phyloP scores from a whole-genome alignment of 345 rosid species.

The Rhodamnia rubescens region DNA sequence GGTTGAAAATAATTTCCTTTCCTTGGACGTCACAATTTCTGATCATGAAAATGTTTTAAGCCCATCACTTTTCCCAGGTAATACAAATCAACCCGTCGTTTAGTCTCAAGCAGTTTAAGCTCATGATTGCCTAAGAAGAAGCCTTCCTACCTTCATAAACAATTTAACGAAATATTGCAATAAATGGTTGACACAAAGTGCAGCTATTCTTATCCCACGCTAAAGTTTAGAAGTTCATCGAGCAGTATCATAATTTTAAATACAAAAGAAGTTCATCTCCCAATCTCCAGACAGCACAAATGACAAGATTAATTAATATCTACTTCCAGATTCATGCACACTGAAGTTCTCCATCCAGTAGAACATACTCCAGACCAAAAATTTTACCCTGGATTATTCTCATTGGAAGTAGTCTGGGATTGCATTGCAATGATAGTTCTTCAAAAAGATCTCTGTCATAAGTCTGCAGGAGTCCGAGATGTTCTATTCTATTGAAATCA shows the following conservation, averaged over 20 bases:
- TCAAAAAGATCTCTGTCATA: neutral
- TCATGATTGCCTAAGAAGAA: neutral
- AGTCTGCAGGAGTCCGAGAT: neutral
- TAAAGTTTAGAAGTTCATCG: neutral
- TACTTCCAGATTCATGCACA: neutral
- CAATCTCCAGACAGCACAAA: neutral
- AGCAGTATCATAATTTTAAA: neutral
- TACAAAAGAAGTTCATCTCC: neutral
- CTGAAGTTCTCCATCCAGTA: neutral
- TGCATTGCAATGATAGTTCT: neutral
- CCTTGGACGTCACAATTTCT: neutral
- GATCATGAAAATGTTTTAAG: neutral
- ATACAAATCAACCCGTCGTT: neutral
- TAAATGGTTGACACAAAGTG: neutral
- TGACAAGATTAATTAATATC: neutral
- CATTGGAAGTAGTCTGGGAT: neutral
- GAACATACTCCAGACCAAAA: neutral
- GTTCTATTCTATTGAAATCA: neutral
- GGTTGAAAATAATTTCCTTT: neutral
- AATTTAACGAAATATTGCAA: neutral
- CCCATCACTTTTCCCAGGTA: neutral
- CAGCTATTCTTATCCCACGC: neutral
- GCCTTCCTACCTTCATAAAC: neutral
- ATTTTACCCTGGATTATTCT: neutral
- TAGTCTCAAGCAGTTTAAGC: neutral